These are phyloP conservation scores for Aspergillus leporis DNA, from an alignment of 495 filamentous ascomycete genomes.

Conservation along the genomic window DNA sequence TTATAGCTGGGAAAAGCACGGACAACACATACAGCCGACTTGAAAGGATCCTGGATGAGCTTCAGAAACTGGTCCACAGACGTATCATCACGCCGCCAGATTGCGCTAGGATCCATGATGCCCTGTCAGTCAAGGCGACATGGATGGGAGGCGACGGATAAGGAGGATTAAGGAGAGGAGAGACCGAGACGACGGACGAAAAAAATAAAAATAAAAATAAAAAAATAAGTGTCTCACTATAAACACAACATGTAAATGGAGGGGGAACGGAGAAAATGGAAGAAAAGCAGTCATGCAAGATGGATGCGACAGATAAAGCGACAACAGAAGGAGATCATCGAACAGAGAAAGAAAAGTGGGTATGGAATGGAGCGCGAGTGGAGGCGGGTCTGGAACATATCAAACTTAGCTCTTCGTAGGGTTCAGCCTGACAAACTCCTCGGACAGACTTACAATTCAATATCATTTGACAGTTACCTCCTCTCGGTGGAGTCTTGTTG, in stretches of 20 bases:
- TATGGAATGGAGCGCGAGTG: background rate
- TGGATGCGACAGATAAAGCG: slow-evolving; percentile 13
- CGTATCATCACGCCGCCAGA: slow-evolving; percentile 25
- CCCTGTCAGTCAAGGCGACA: slow-evolving; percentile 25
- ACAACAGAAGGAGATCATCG: slow-evolving; percentile 20
- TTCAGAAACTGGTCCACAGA: slow-evolving; percentile 42
- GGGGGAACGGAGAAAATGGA: slow-evolving; percentile 15
- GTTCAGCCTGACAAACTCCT: background rate
- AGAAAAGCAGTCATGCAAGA: slow-evolving; percentile 7
- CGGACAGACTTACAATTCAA: background rate
- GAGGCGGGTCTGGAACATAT: slow-evolving; percentile 22
- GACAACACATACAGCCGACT: slow-evolving; percentile 38
- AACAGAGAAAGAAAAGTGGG: slow-evolving; percentile 27
- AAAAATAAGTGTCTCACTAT: slow-evolving; percentile 7
- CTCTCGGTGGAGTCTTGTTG: background rate
- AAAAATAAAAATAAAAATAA: slow-evolving; percentile 10
- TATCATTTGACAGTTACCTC: background rate
- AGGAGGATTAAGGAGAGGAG: slow-evolving; percentile 9
- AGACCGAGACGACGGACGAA: slow-evolving; percentile 13
- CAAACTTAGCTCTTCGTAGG: slow-evolving; percentile 1
- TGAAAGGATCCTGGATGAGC: slow-evolving; percentile 51
- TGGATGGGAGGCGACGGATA: slow-evolving; percentile 16
- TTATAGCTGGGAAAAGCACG: background rate
- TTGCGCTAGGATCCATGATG: slow-evolving; percentile 34
- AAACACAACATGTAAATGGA: background rate